Base-by-base conservation (phyloP, 2,329 filamentous ascomycete species). In the Periconia macrospinosa region DNA sequence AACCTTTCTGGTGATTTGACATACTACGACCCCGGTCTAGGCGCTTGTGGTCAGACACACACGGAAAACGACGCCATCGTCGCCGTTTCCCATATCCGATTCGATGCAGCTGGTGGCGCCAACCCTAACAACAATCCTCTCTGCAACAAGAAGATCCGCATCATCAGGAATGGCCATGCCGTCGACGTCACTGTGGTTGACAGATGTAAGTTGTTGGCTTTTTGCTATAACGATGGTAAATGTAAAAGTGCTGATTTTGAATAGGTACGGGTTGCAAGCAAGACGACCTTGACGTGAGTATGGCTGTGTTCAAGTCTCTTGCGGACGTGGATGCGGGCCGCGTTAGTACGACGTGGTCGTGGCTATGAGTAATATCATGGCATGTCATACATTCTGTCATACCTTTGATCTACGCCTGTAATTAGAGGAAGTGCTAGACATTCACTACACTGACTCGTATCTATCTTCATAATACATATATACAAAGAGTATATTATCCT, bases 101-200 rank as follows among this genome's bases (percentile, higher is more conserved):
- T 84, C 66, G 88, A 92, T 68, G 77, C 77, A 1, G 74, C 76
- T 45, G 75, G 70, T 3, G 79, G 77, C 20, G 76, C 79, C 67
- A 71, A 80, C 55, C 76, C 80, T 0, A 91, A 90, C 67, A 68
- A 75, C 13, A 90, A 90, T 61, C 83, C 85, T 1, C 72, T 90
- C 1, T 93, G 90, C 64, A 86, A 86, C 2, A 77, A 78, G 63
- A 84, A 79, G 69, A 82, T 94, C n/a, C 78, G 86, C 23, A 81
- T 90, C 27, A 77, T 74, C 45, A 76, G 86, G 53, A 77, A 74
- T 46, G 66, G 68, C 55, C 69, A 69, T 57, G 86, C 80, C 41
- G 78, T 85, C 13, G 83, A 86, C 59, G 79, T 90, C 23, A 85
- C 75, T 18, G 84, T 91, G 7, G 86, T 90, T 6, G 88, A 91